These are phyloP conservation scores for Flaveria brownii DNA, from an alignment of 129 eudicot genomes.

Conservation along the genomic window DNA sequence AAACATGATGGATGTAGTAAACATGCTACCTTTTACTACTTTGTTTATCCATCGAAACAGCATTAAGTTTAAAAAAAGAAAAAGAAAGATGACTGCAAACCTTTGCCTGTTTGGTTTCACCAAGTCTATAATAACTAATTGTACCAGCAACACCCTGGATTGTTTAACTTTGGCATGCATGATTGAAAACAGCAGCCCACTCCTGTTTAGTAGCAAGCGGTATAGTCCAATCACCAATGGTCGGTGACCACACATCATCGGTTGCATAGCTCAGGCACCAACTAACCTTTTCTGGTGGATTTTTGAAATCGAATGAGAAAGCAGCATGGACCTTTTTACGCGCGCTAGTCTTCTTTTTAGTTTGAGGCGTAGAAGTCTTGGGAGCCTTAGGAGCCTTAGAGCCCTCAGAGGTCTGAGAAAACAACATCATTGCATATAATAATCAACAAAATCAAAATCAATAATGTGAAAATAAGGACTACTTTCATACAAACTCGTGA, in stretches of 20 bases:
- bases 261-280: conserved; percentile 39
- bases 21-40: conserved; percentile 11
- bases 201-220: conserved; percentile 40
- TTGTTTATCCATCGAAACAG: conserved; percentile 17
- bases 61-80: not conserved
- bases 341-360: conserved; percentile 44
- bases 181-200: conserved; percentile 52
- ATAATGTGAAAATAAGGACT: not conserved
- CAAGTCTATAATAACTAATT: not conserved
- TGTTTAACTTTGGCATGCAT: conserved; percentile 24
- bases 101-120: conserved; percentile 20
- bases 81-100: conserved; percentile 4
- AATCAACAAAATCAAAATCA: not conserved
- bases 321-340: conserved; percentile 35
- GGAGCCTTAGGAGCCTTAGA: conserved; percentile 29
- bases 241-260: conserved; percentile 51
- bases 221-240: conserved; percentile 32
- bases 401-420: conserved; percentile 31
- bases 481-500: not conserved
- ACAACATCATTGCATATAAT: not conserved
- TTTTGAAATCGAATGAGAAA: conserved; percentile 41
- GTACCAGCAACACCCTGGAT: conserved; percentile 1
- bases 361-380: conserved; percentile 24
- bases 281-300: conserved; percentile 49
- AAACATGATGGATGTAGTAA: too few relatives aligned